These are phyloP conservation scores for Exophiala sp. DNA, from an alignment of 2,329 filamentous ascomycete species.

Conservation along the genomic window DNA sequence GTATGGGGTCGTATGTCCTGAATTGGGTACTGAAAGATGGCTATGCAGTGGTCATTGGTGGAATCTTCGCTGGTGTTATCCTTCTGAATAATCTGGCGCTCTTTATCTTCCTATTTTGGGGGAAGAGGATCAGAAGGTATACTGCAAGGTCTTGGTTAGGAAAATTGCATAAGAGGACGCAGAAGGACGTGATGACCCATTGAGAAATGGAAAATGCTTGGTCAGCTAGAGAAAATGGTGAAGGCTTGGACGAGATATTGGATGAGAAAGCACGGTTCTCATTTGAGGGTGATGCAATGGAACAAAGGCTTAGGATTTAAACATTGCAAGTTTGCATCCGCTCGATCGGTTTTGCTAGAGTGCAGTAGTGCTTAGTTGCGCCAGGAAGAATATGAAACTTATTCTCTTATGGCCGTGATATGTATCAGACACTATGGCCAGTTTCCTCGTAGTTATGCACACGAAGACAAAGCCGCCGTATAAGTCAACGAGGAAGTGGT, in stretches of 20 bases:
- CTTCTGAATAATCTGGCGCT: conserved; percentile 50
- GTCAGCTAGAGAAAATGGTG: not conserved
- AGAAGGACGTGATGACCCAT: conserved; percentile 9
- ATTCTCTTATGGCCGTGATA: not conserved
- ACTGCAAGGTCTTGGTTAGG: conserved; percentile 50
- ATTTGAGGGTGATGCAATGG: not conserved
- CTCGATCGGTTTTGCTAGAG: no score
- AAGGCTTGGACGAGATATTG: not conserved
- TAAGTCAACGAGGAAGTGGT: no score
- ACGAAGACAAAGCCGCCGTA: no score
- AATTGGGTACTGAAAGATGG: conserved; percentile 50
- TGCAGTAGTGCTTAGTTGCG: no score
- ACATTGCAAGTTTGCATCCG: not conserved
- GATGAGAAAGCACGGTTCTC: not conserved
- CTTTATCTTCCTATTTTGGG: conserved; percentile 33
- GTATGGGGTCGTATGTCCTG: conserved; percentile 49
- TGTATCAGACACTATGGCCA: no score
- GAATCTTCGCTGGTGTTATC: conserved; percentile 49
- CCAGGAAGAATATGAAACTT: not conserved
- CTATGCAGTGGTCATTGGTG: conserved; percentile 51
- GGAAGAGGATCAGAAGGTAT: conserved; percentile 48
- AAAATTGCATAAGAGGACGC: conserved; percentile 40
- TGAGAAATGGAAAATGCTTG: not conserved
- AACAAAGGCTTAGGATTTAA: not conserved
- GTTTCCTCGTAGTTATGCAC: no score